Evolutionary conservation across 225 moss, liverwort and hornwort genomes (phyloP).

Genomic region (Ulota crispa): DNA sequence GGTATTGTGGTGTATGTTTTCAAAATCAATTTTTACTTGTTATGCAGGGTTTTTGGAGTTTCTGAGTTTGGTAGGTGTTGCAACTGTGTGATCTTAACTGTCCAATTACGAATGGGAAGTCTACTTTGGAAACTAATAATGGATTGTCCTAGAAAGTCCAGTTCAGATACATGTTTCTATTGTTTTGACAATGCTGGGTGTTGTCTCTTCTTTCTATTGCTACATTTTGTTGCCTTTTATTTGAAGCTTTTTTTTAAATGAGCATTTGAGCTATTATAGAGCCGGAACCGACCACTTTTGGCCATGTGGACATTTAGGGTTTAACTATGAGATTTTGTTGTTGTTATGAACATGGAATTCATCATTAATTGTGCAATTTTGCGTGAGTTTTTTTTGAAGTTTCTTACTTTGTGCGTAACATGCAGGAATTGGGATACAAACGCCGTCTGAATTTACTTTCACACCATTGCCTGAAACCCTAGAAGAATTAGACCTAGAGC

Average conservation of each 20-base stretch:
- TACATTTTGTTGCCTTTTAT: neutral
- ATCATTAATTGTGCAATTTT: neutral
- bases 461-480: constrained; percentile 43
- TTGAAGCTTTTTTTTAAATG: neutral
- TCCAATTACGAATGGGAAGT: neutral
- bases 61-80: too few species aligned
- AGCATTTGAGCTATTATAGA: neutral
- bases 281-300: neutral
- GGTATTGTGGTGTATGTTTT: neutral
- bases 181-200: neutral
- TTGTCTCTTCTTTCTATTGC: neutral
- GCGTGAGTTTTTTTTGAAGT: neutral
- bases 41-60: neutral
- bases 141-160: neutral
- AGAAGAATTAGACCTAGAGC: constrained; percentile 27
- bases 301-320: neutral
- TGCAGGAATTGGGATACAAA: constrained; percentile 44
- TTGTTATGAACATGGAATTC: neutral
- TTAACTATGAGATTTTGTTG: neutral
- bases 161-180: neutral
- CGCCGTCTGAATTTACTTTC: constrained; percentile 53
- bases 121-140: neutral
- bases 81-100: neutral
- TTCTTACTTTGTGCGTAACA: constrained; percentile 1
- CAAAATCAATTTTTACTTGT: neutral